Base-by-base conservation (phyloP, 2,329 filamentous ascomycete species). In the Periconia sp. region DNA sequence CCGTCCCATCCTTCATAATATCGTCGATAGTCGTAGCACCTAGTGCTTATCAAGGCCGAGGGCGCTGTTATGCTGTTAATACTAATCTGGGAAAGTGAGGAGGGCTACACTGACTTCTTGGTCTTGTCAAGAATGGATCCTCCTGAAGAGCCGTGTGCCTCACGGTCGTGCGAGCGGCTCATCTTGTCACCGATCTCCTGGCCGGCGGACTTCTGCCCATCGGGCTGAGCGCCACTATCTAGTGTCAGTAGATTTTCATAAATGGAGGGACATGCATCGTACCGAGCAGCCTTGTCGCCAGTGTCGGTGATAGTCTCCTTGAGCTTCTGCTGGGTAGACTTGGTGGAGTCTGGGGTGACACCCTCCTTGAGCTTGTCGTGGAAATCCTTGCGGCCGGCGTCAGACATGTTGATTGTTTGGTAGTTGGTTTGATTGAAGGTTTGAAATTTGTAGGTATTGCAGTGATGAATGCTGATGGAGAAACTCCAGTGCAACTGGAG, bases 341-440 rank as follows among this genome's bases (percentile, higher is more conserved):
- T 85, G 70, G 76, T 68, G 63, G 75, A 75, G 67, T 85, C 76
- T 46, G 83, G 82, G 57, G 76, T 81, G 43, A 81, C 51, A 59
- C 77, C 73, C 77, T 85, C 80, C 63, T 72, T 69, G 50, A 76
- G 70, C 78, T 83, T 78, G 71, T 73, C 63, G 56, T 68, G 61
- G 69, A 82, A 77, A 70, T 82, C 80, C 73, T 85, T 85, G 79
- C 82, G 81, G 63, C 75, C 77, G 58, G 69, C 40, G 72, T 85
- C 82, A 77, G 82, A 80, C 81, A 83, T 84, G 66, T 57, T 80
- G 69, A 59, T 64, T 31, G 5, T 19, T 34, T 34, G 31, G 31
- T 64, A 59, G 43, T 48, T 50, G 53, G 46, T 24, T 51, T 59
- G 50, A 58, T 52, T 36, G 39, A 16, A 42, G 16, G 40, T 38